Evolutionary conservation across 2,329 filamentous ascomycete species (phyloP), one percentile per base, ranked within the genome.

Genomic region (Dactylellina drechsleri): DNA sequence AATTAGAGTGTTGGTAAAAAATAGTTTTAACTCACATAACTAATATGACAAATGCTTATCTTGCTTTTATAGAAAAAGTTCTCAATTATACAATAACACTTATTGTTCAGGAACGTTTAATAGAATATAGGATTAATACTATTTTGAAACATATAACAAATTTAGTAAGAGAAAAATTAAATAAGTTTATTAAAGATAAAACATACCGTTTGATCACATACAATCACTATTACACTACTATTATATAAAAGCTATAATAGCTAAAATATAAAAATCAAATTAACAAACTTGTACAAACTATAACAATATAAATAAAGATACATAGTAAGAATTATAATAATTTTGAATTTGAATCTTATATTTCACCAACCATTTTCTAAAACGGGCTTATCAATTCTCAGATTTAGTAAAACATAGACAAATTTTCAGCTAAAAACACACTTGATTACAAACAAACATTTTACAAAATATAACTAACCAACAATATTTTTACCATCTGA

Each of bases 1-100:
- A 82, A 65, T 78, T 79, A 0, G 65, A 77, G 20, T 81, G 80
- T 1, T 83, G 82, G 82, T 70, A 79, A 36, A 52, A 53, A 0
- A 73, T 83, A 13, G 79, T 80, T 0, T 73, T 53, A 13, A 50
- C 74, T 1, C 70, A 73, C 16, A 67, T 73, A 7, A 18, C 43
- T 2, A 78, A 80, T 64, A 49, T 83, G 2, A 16, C 79, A 8
- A 76, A 73, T 2, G 71, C 78, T 0, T 82, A 80, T 67, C 71
- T 76, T 4, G 59, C 77, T 6, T 81, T 80, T 53, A 58, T 80
- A 0, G 56, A 43, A 0, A 54, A 77, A 0, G 57, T 81, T 0
- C 56, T 82, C 1, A 65, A 78, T 0, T 50, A 80, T 40, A 68
- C 80, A 2, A 62, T 78, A 0, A 82, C 45, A 66, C 79, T 0